Base-by-base conservation (phyloP, 495 filamentous ascomycete genomes). In the Aspergillus coremiiformis region DNA sequence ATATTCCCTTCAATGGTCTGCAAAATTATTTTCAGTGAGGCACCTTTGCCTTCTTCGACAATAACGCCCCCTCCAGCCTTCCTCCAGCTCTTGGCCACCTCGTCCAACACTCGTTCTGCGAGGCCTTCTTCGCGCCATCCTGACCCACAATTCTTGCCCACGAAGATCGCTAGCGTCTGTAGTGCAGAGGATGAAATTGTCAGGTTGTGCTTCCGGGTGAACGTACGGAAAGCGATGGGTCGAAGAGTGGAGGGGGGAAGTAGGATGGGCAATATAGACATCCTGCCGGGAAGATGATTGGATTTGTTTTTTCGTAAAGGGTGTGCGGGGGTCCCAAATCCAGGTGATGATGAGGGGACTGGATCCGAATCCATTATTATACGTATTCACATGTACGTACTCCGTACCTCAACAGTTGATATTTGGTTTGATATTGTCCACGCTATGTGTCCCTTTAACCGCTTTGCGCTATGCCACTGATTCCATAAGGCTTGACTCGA, bases 181-280 rank as follows among this genome's bases (percentile, higher is more conserved):
- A 98, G 76, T 0, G 93, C 88, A 8, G 90, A 79, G 0, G 92
- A 92, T 3, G 89, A 95, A 33, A 98, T 84, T 0, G 90, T 97
- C 32, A 98, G 76, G 64, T 91, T 92, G 68, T 98, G 89, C 61
- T 98, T 98, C 70, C 96, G 95, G 6, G 93, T 98, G 57, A 98
- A 94, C 0, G 89, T 92, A 33, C 93, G 85, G 65, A 98, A 97
- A 35, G 93, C 93, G 29, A 96, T 75, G 5, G 93, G 94, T 56
- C 93, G 81, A 29, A 98, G 76, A 0, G 88, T 92, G 20, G 87
- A 81, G 3, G 90, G 86, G 15, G 90, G 90, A 26, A 98, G 85
- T 29, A 92, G 67, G 48, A 98, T 90, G 11, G 93, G 89, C 5
- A 97, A 75, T 44, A 96, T 84, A 17, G 87, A 88, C 0, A 86